These are phyloP conservation scores for Leccinum broughii DNA, from an alignment of 768 basidiomycete species.

Conservation along the genomic window DNA sequence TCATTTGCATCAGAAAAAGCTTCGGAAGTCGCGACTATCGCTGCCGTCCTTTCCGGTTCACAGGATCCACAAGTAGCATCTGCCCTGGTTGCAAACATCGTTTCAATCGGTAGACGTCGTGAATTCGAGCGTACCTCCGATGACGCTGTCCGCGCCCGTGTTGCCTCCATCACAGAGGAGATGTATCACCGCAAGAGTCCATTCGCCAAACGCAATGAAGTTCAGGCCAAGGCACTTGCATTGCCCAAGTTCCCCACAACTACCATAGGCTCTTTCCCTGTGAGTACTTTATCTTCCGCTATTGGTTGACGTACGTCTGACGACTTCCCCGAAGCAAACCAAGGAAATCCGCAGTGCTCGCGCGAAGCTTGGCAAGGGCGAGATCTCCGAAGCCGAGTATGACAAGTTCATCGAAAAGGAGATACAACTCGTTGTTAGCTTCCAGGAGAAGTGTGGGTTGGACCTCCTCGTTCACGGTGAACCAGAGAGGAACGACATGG, in stretches of 20 bases:
- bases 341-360: conserved; percentile 98
- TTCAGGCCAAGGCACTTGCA: conserved; percentile 85
- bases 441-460: conserved; percentile 96
- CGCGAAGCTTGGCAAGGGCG: conserved; percentile 90
- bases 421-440: conserved; percentile 87
- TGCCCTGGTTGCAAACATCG: conserved; percentile 85
- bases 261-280: conserved; percentile 98
- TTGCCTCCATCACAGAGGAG: conserved; percentile 85
- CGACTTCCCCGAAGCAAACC: conserved; percentile 67
- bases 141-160: conserved; percentile 92
- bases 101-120: conserved; percentile 90
- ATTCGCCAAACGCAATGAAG: conserved; percentile 83
- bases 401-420: conserved; percentile 99
- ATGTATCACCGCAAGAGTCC: conserved; percentile 85
- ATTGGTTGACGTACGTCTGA: conserved; percentile 4
- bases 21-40: conserved; percentile 83
- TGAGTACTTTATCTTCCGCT: conserved; percentile 34
- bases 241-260: conserved; percentile 98
- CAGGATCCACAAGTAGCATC: conserved; percentile 69
- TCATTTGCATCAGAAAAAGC: conserved; percentile 98
- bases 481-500: conserved; percentile 99
- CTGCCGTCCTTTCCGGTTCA: conserved; percentile 81
- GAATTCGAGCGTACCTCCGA: conserved; percentile 93
- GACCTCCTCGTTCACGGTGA: conserved; percentile 99
- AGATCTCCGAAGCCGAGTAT: conserved; percentile 84